Base-by-base conservation (phyloP, 176 grass and related monocot species). In the Miscanthus lutarioriparius region DNA sequence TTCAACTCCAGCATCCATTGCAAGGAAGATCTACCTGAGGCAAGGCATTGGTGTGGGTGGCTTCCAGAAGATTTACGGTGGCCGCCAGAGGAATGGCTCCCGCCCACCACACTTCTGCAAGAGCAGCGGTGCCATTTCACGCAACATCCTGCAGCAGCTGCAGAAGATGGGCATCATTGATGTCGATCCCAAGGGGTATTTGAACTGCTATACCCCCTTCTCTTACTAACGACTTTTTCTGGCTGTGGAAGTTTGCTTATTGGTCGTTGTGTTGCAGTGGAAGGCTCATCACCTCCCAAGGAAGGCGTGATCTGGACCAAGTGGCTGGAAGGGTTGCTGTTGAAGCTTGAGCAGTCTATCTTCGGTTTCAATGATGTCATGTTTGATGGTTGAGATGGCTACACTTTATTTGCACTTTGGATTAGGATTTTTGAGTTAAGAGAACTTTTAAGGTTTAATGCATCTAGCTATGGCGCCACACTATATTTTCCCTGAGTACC, bases 271-370 rank as follows among this genome's bases (percentile, higher is more conserved):
- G 23, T 79, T 91, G 63, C 78, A 88, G 90, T 48, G 90, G 90
- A 80, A 82, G 90, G 72, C 17, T 85, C 20, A 87, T 88, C 22
- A 92, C 90, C 5, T 74, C 90, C 5, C 86, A 88, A 26, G 90
- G 90, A 74, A 79, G 90, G 86, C 90, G 90, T 44, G 90, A 91
- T 79, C 82, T 92, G 32, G 90, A 92, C 71, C 90, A 92, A 66
- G 90, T 88, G 6, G 90, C 86, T 51, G 90, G 90, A 82, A 79
- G 82, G 27, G 74, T 88, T 36, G 78, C 40, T 59, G 82, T 86
- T 69, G 86, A 49, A 35, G 32, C 86, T 59, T 91, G 67, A 92
- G 23, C 12, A 5, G n/a, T 16, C 59, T 63, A 7, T 88, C 40
- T 72, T 37, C 20, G 1, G 54, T 38, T 12, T 56, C 49, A n/a